These are phyloP conservation scores for Xylaria sp. DNA, from an alignment of 2,329 filamentous ascomycete genomes.

Conservation along the genomic window DNA sequence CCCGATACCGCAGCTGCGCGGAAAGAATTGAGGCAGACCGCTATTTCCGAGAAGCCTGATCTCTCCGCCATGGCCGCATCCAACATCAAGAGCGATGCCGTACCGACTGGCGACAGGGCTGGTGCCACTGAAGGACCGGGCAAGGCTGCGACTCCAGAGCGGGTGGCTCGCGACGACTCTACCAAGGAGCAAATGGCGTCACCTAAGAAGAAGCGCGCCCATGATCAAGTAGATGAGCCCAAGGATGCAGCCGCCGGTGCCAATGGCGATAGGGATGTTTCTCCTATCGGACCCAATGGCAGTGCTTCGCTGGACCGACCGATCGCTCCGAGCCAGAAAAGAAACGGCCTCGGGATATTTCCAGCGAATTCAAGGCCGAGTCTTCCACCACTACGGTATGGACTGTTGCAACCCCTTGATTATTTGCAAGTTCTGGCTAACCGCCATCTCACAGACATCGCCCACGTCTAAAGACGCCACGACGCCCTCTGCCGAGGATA, in stretches of 20 bases:
- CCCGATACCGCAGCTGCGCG: conserved; percentile 67
- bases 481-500: conserved; percentile 16
- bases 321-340: conserved; percentile 67
- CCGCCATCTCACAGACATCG: conserved; percentile 17
- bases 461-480: conserved; percentile 18
- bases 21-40: conserved; percentile 68
- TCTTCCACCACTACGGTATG: conserved; percentile 44
- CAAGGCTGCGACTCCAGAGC: conserved; percentile 29
- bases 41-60: conserved; percentile 59
- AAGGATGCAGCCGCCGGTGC: conserved; percentile 46
- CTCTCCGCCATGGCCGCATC: conserved; percentile 37
- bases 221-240: conserved; percentile 62
- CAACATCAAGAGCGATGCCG: conserved; percentile 33
- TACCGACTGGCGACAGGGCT: conserved; percentile 30
- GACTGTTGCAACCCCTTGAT: conserved; percentile 7
- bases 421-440: conserved; percentile 9
- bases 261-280: conserved; percentile 42
- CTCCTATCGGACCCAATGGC: conserved; percentile 51
- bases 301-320: conserved; percentile 51
- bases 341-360: conserved; percentile 65
- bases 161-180: conserved; percentile 43
- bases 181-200: conserved; percentile 60
- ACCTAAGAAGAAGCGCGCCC: conserved; percentile 70
- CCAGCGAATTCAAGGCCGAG: conserved; percentile 44
- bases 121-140: conserved; percentile 26